Base-by-base conservation (phyloP, 805 yeast genomes). In the Myxozyma udenii region DNA sequence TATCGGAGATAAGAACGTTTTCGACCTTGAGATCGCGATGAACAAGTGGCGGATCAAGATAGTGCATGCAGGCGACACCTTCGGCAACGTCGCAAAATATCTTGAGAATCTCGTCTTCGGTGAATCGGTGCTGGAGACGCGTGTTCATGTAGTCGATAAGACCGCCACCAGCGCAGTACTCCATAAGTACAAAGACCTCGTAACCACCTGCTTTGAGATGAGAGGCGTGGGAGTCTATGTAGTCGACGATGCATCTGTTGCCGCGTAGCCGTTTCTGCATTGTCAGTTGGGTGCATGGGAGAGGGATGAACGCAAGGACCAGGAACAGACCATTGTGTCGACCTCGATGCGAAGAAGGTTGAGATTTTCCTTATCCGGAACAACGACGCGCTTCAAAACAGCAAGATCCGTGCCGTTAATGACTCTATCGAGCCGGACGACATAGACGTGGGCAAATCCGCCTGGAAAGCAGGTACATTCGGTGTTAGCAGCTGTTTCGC, bases 11-110 rank as follows among this genome's bases (percentile, higher is more conserved):
- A 51, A 91, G 74, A 18, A 91, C 96, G 68, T 91, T 93, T 66
- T 91, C 98, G 58, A 93, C 89, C 71, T 93, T 93, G 60, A 91
- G 81, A 71, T 93, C 98, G 41, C 98, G 76, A 68, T 91, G 98
- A 49, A 91, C 83, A 64, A 91, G 72, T 38, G 86, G 83, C n/a
- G 73, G 74, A 16, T 71, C 66, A 50, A 80, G 64, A 46, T 77
- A 76, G 70, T 91, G 98, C 96, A 93, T 88, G 61, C 82, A 83
- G 43, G 85, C 81, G 18, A 93, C 76, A 1, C 91, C 98, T 55
- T 79, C 70, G 2, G 87, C 76, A 23, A 90, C 80, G 66, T 91
- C 96, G 63, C 77, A 74, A 88, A 88, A 84, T 57, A 93, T 90
- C 55, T 80, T 83, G 53, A 88, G 71, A 40, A 93, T 84, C 68